phyloP scores from a whole-genome alignment of 2,329 filamentous ascomycete genomes.

The Zelopaecilomyces penicillatus region DNA sequence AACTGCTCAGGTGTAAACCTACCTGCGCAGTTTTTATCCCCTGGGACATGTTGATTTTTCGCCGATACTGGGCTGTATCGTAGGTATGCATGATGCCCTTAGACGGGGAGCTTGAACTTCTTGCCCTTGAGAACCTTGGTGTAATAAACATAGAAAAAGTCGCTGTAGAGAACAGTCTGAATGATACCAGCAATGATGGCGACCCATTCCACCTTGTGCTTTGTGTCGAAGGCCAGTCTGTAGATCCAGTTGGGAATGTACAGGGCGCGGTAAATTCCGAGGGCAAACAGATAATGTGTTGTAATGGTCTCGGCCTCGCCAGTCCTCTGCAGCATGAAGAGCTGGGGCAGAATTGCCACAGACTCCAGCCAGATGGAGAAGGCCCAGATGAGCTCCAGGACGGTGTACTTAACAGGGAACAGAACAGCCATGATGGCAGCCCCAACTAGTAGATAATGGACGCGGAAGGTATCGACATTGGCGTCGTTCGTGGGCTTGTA shows the following conservation, averaged over 20 bases:
- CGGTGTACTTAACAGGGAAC: constrained; percentile 76
- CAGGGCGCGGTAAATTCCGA: constrained; percentile 82
- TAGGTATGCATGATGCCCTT: constrained; percentile 20
- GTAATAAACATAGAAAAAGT: constrained; percentile 99
- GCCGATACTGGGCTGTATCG: no score
- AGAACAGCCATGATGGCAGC: constrained; percentile 71
- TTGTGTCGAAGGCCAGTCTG: constrained; percentile 67
- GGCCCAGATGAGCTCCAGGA: constrained; percentile 86
- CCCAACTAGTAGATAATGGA: constrained; percentile 83
- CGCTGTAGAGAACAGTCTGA: constrained; percentile 92
- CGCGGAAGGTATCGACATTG: constrained; percentile 93
- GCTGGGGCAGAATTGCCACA: constrained; percentile 91
- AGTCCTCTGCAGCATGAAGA: constrained; percentile 96
- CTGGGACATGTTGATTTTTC: no score
- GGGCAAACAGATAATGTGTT: constrained; percentile 91
- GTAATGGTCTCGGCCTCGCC: constrained; percentile 99
- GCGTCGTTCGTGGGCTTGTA: constrained; percentile 98
- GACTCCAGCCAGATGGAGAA: constrained; percentile 98
- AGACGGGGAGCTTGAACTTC: constrained; percentile 81
- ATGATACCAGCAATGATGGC: constrained; percentile 81
- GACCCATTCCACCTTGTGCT: constrained; percentile 73
- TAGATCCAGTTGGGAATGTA: constrained; percentile 99
- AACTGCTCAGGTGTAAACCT: no score
- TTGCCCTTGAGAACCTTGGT: constrained; percentile 87
- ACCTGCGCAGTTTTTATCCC: no score